These are phyloP conservation scores for Sugiyamaella valdiviana DNA, from an alignment of 805 yeast species.

Conservation along the genomic window DNA sequence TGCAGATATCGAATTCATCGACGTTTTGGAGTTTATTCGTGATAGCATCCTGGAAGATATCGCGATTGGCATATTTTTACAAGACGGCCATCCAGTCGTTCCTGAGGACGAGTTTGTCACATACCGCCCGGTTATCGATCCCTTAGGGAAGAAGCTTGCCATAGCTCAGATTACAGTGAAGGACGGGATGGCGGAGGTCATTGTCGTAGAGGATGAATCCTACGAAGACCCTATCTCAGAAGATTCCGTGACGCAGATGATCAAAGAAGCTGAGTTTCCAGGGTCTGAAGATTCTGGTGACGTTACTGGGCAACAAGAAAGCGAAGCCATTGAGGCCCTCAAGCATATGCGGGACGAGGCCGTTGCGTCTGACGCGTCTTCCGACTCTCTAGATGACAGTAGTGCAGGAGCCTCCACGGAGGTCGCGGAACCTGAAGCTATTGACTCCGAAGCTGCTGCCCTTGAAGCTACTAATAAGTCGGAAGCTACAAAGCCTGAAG, in stretches of 20 bases:
- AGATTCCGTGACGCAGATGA: background rate
- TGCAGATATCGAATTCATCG: background rate
- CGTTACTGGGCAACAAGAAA: background rate
- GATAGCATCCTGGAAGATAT: constrained; percentile 1
- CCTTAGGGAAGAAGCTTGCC: background rate
- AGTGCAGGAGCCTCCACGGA: too few relatives aligned
- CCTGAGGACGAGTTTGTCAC: background rate
- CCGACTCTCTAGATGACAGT: too few relatives aligned
- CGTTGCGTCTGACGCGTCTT: too few relatives aligned
- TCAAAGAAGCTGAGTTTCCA: background rate
- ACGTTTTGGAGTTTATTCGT: background rate
- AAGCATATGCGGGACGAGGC: too few relatives aligned
- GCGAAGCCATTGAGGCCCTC: too few relatives aligned
- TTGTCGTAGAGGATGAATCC: background rate
- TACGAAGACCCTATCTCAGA: background rate
- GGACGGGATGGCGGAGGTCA: background rate
- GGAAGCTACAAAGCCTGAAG: background rate
- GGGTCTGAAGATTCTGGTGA: background rate
- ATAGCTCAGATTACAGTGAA: background rate
- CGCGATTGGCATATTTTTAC: background rate
- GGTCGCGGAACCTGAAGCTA: background rate
- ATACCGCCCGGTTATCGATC: background rate
- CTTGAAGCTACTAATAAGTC: background rate
- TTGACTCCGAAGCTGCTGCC: background rate
- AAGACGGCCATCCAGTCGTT: background rate